Base-by-base conservation (phyloP, 305 asterid genomes). In the Fraxinus floribunda region DNA sequence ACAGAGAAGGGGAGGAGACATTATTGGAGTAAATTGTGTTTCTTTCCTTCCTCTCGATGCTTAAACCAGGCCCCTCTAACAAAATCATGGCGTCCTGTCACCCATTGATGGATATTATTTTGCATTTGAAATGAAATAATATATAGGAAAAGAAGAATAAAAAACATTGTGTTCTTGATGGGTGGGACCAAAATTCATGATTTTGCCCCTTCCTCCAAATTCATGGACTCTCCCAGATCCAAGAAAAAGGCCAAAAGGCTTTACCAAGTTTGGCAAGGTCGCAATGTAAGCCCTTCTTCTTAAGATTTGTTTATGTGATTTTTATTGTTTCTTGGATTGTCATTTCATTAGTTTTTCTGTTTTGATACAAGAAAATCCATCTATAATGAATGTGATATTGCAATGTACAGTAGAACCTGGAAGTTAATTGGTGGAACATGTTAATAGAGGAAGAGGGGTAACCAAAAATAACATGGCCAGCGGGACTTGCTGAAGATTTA, bases 251-350 rank as follows among this genome's bases (percentile, higher is more conserved):
- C 60, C 60, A 49, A 49, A 49, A 86, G 93, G 80, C 87, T 89
- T 62, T 88, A 90, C 83, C 89, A 84, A 84, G 90, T 88, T 52
- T 90, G 93, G 93, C 87, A 81, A 77, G 93, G 93, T 76, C 92
- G 91, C 57, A 90, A 90, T 83, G 93, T 88, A 88, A 83, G 88
- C n/a, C 24, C 41, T 4, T 26, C 30, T 20, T 32, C n/a, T 8
- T 5, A 74, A 34, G 18, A 11, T 70, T 44, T 81, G 24, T 34
- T 81, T 15, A 16, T 78, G 20, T 15, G 73, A 13, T 0, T 52
- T 71, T n/a, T 24, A 57, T 75, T 60, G 26, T 75, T 55, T 36
- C 46, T 75, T 81, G 70, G 75, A 74, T 75, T 76, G 73, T 71
- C 44, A 39, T 72, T 72, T 35, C 26, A 5, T 72, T 32, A 5